Percentiles rank a stretch among this genome's conserved stretches.
Evolutionary conservation across 345 rosid genomes (phyloP).

Genomic region (Bruguiera gymnorhiza): DNA sequence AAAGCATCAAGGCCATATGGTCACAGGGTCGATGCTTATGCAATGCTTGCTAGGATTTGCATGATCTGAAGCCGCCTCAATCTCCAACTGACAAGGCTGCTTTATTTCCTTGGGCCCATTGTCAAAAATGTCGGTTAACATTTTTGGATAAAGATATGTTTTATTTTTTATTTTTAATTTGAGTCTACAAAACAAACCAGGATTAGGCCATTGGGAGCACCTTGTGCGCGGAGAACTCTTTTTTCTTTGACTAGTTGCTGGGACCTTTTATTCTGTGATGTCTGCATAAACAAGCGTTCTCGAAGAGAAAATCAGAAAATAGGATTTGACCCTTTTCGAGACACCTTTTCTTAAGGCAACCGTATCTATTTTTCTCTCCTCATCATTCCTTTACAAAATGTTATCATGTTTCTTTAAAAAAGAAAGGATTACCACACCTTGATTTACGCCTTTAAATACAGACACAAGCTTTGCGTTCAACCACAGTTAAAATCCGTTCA

Average conservation of each 20-base stretch:
- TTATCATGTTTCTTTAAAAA: background rate
- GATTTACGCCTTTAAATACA: background rate
- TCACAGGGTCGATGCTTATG: background rate
- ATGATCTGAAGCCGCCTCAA: background rate
- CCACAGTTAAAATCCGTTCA: background rate
- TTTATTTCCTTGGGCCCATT: background rate
- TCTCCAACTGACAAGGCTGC: background rate
- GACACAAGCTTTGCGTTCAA: background rate
- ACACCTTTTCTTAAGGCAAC: background rate
- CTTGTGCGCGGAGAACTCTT: no score
- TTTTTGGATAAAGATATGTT: no score
- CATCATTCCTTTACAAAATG: background rate
- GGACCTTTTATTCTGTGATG: no score
- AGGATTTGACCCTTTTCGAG: background rate
- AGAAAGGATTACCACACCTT: background rate
- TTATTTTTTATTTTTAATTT: no score
- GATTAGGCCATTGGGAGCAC: no score
- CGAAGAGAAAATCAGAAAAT: no score
- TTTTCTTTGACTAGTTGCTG: no score
- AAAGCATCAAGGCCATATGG: background rate
- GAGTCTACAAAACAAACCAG: no score
- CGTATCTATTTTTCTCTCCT: background rate
- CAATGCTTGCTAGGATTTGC: background rate
- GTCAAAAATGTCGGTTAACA: no score
- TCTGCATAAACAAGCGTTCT: no score